Conservation (phyloP, 2,329 filamentous ascomycete genomes). For the Claviceps digitariae region DNA sequence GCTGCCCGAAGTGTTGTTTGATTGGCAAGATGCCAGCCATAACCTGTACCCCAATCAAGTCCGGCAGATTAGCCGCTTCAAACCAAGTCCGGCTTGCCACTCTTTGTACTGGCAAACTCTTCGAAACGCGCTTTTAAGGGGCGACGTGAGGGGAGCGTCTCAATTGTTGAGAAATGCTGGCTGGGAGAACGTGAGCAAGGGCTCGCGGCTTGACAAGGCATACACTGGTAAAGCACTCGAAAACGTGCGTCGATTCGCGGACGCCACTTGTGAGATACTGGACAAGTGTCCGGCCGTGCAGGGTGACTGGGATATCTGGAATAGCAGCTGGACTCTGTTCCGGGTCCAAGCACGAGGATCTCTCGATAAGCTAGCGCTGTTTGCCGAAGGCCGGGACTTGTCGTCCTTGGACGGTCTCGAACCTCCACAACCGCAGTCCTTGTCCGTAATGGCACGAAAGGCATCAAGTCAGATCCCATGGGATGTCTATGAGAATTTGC, state of each 20-base stretch:
- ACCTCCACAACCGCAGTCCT: conserved; percentile 30
- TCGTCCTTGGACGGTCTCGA: conserved; percentile 21
- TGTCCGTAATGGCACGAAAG: conserved; percentile 56
- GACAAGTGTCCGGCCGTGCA: conserved; percentile 57
- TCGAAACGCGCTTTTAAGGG: conserved; percentile 61
- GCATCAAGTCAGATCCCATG: conserved; percentile 81
- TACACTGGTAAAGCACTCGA: conserved; percentile 67
- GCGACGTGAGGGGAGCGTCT: conserved; percentile 55
- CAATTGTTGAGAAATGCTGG: conserved; percentile 59
- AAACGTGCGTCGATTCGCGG: conserved; percentile 61
- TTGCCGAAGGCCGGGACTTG: conserved; percentile 61
- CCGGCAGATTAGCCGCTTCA: conserved; percentile 46
- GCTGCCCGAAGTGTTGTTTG: conserved; percentile 64
- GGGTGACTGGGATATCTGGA: conserved; percentile 71
- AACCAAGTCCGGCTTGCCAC: conserved; percentile 64
- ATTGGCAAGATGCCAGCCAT: conserved; percentile 70
- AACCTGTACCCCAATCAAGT: conserved; percentile 57
- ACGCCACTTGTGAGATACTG: conserved; percentile 54
- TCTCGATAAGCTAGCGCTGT: conserved; percentile 56
- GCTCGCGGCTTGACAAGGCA: conserved; percentile 47
- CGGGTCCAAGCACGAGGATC: conserved; percentile 59
- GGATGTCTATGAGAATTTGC: conserved; percentile 77
- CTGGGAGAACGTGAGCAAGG: conserved; percentile 62
- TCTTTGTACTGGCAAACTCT: conserved; percentile 74
- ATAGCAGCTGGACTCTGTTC: conserved; percentile 73